Evolutionary conservation across 2,329 filamentous ascomycete species (phyloP).

Genomic region (Fusarium sambucinum): DNA sequence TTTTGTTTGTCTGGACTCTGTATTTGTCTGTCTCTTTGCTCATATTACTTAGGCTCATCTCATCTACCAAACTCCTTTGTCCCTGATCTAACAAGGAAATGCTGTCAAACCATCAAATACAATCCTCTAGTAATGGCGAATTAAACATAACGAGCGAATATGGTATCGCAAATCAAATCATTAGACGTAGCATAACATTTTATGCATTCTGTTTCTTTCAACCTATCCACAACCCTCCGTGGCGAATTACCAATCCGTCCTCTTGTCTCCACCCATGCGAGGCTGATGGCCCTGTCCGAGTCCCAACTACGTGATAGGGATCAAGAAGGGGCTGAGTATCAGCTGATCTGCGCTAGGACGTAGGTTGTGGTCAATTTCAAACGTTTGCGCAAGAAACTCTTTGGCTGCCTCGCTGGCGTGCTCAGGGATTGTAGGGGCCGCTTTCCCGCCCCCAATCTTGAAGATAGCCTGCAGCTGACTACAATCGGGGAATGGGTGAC

Average conservation of each 20-base stretch:
- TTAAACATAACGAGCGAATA: conserved; percentile 41
- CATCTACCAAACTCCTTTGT: conserved; percentile 44
- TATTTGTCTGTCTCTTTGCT: conserved; percentile 7
- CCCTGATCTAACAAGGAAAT: conserved; percentile 38
- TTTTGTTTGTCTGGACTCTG: not conserved
- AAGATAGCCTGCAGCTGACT: conserved; percentile 98
- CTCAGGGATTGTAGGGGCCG: conserved; percentile 88
- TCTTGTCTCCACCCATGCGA: conserved; percentile 1
- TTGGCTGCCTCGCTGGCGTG: conserved; percentile 86
- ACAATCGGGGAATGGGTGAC: conserved; percentile 95
- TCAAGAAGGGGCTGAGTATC: conserved; percentile 84
- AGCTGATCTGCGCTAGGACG: conserved; percentile 93
- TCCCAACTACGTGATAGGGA: conserved; percentile 68
- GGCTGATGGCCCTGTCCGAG: not conserved
- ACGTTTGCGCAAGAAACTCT: conserved; percentile 87
- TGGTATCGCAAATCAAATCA: conserved; percentile 46
- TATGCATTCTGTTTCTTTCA: conserved; percentile 27
- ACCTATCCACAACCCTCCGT: not conserved
- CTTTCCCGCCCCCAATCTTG: conserved; percentile 92
- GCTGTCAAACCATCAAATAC: conserved; percentile 30
- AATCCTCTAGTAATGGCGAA: conserved; percentile 29
- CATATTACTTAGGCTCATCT: conserved; percentile 16
- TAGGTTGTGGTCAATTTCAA: conserved; percentile 95
- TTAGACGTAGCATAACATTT: conserved; percentile 33
- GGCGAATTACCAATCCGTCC: conserved; percentile 13